A percentile compares a stretch with the other conserved stretches of the same genome.
Evolutionary conservation across 2,329 filamentous ascomycete genomes (phyloP).

Genomic region (Neonectria faginata): DNA sequence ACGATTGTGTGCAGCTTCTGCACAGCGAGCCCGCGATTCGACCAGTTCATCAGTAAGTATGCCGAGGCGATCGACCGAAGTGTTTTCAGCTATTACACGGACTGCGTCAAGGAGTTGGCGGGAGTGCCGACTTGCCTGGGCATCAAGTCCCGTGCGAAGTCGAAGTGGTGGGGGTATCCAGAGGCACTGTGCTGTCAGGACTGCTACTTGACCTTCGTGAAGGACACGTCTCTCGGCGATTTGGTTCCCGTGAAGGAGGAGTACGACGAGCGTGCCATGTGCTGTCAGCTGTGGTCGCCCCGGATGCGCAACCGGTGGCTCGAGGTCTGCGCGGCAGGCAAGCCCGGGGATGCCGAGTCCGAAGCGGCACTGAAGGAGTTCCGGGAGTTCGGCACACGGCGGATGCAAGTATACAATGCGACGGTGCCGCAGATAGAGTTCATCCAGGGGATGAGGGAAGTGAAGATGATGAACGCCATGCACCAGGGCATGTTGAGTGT

Average conservation of each 20-base stretch:
- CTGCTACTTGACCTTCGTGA: slow-evolving; percentile 50
- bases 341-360: slow-evolving; percentile 42
- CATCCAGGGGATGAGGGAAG: slow-evolving; percentile 44
- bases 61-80: slow-evolving; percentile 49
- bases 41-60: slow-evolving; percentile 42
- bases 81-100: slow-evolving; percentile 46
- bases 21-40: slow-evolving; percentile 41
- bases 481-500: slow-evolving; percentile 49
- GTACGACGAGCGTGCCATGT: slow-evolving; percentile 42
- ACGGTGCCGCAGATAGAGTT: slow-evolving; percentile 48
- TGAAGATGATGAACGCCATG: slow-evolving; percentile 50
- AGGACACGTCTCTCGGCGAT: slow-evolving; percentile 43
- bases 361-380: slow-evolving; percentile 44
- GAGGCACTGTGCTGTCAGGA: slow-evolving; percentile 50
- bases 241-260: slow-evolving; percentile 43
- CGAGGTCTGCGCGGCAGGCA: slow-evolving; percentile 44
- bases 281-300: slow-evolving; percentile 54
- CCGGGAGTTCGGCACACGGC: slow-evolving; percentile 41
- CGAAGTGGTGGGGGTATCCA: slow-evolving; percentile 52
- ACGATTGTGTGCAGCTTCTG: slow-evolving; percentile 50
- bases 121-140: slow-evolving; percentile 46
- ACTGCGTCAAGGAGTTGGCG: slow-evolving; percentile 48
- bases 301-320: slow-evolving; percentile 54
- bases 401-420: slow-evolving; percentile 46
- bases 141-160: slow-evolving; percentile 39